phyloP scores from a whole-genome alignment of 208 protist genomes.

The Trypanosomatidae sp. region DNA sequence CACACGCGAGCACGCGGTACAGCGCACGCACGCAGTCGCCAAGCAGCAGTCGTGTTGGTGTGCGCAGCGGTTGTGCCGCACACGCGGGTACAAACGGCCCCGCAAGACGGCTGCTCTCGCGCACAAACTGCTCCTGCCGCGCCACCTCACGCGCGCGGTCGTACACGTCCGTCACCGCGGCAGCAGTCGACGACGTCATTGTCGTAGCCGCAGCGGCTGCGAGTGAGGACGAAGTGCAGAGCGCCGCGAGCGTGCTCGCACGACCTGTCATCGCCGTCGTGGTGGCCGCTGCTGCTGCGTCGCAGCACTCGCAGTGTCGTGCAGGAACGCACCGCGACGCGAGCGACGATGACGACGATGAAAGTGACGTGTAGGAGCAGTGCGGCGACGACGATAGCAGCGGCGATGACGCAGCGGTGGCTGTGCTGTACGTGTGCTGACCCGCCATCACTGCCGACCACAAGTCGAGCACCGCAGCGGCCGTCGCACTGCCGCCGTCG shows the following conservation, averaged over 20 bases:
- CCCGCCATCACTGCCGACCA: not conserved
- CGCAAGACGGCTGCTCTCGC: slow-evolving; percentile 43
- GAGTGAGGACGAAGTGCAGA: no score
- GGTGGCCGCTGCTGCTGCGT: not conserved
- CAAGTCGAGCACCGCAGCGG: no score
- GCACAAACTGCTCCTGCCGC: slow-evolving; percentile 51
- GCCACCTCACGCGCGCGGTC: slow-evolving; percentile 37
- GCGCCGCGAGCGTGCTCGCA: no score
- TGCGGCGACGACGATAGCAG: not conserved
- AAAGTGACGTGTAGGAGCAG: not conserved
- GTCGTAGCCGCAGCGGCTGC: not conserved
- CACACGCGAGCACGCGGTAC: slow-evolving; percentile 36
- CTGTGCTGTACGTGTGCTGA: not conserved
- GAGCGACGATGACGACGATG: not conserved
- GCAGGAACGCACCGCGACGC: no score
- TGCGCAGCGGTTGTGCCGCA: slow-evolving; percentile 8
- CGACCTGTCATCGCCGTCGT: not conserved
- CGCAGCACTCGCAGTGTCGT: no score
- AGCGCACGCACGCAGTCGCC: slow-evolving; percentile 66
- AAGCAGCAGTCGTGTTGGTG: slow-evolving; percentile 64
- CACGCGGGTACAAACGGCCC: slow-evolving; percentile 60
- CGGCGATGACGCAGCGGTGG: no score
- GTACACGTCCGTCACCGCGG: slow-evolving; percentile 41
- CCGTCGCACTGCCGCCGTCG: no score
- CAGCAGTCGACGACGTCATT: slow-evolving; percentile 36